Base-by-base conservation (phyloP, 1,284 basidiomycete genomes). In the Singerocomus rubriflavus region DNA sequence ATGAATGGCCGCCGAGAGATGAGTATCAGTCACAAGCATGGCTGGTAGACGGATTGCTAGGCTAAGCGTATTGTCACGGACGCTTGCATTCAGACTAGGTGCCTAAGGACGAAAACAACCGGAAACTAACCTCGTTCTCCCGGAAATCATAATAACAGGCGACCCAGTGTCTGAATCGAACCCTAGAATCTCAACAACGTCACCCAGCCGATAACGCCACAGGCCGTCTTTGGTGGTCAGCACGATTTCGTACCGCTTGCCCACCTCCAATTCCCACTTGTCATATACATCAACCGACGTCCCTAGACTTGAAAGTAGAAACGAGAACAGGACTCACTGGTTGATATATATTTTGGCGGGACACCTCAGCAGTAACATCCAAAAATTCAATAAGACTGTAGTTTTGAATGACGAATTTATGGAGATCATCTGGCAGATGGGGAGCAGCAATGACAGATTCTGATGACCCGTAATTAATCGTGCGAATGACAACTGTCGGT, bases 161-260 rank as follows among this genome's bases (percentile, higher is more conserved):
- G 39, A 44, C n/a, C 55, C 46, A 17, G 41, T 27, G 2, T 35
- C 38, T 2, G 14, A 40, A 16, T 42, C 38, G 30, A 57, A 57
- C n/a, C 52, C 51, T 13, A 34, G 16, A 12, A 55, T 7, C 4
- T 43, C 33, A 4, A 54, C 17, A 21, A 47, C 30, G 30, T 57
- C 52, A 9, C 35, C 56, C 29, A 53, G 29, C 11, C 33, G 34
- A 34, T 54, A 57, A 34, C 49, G 45, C 51, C 56, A 57, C 29
- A 57, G n/a, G n/a, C 56, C 56, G 9, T 50, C 35, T 12, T 27
- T 29, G 25, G 53, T 58, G 2, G 56, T 57, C 29, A 49, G 17
- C 16, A 57, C 43, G 7, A 48, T 17, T 26, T 57, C 44, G 32
- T 57, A 57, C 17, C 29, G 29, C 21, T 44, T 43, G 6, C 51